A percentile compares a stretch with the other conserved stretches of the same genome.
Evolutionary conservation across 208 protist genomes (phyloP).

Genomic region (Leishmania tropica): DNA sequence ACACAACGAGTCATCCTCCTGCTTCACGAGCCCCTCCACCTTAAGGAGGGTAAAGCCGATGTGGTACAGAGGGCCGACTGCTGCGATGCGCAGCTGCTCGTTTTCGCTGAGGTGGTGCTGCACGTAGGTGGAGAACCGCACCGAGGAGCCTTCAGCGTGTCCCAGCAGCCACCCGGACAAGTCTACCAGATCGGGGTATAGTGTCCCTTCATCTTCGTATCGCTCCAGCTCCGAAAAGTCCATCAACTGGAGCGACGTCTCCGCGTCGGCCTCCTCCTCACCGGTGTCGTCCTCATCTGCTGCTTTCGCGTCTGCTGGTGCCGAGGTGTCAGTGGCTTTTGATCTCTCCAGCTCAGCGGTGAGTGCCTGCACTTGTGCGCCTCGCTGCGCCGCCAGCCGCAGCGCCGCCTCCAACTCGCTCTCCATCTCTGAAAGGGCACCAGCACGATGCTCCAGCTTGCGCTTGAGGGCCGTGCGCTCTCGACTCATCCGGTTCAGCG

Average conservation of each 20-base stretch:
- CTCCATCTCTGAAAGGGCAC: constrained; percentile 17
- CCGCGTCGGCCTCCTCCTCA: not conserved
- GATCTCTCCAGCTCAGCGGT: constrained; percentile 1
- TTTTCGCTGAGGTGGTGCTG: constrained; percentile 11
- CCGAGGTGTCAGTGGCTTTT: not conserved
- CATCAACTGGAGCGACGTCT: constrained; percentile 9
- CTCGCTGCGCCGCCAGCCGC: constrained; percentile 19
- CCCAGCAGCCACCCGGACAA: constrained; percentile 15
- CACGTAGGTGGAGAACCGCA: constrained; percentile 20
- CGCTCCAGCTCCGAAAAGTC: constrained; percentile 20
- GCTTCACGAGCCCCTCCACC: constrained; percentile 5
- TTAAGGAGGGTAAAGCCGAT: constrained; percentile 22
- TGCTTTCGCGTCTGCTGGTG: not conserved
- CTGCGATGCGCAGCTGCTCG: constrained; percentile 12
- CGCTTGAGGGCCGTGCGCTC: constrained; percentile 21
- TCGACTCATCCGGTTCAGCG: constrained; percentile 25
- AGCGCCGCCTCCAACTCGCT: constrained; percentile 1
- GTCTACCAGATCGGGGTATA: constrained; percentile 21
- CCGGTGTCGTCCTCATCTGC: not conserved
- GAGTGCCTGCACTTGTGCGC: constrained; percentile 12
- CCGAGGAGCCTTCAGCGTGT: not conserved
- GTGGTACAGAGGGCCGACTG: constrained; percentile 29
- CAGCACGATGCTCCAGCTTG: constrained; percentile 22
- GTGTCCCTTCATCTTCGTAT: constrained; percentile 10
- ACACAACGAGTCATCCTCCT: not conserved